Evolutionary conservation across 148 eudicot genomes (phyloP), one percentile per base, ranked within the genome.

Genomic region (Fagopyrum tataricum): DNA sequence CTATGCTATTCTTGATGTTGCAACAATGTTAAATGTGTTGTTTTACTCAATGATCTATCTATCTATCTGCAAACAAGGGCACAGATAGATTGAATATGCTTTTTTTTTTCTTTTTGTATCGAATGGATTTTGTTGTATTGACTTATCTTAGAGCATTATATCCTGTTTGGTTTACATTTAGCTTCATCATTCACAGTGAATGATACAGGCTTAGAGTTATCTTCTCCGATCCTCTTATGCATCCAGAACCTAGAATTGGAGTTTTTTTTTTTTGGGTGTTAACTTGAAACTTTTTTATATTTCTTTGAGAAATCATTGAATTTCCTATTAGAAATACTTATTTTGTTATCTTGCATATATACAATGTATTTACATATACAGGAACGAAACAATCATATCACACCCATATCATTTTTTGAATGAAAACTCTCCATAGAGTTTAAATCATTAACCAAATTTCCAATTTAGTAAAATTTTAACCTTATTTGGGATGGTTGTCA

Each of bases 401-500:
- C 55, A 49, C 18, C 52, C 52, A 47, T 4, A 49, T 18, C 23
- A 55, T 55, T 55, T 14, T 20, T 26, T 20, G 26, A 26, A 18
- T 55, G 61, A 18, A n/a, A 31, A 31, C 37, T 31, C 37, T 31
- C 37, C 31, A 26, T 26, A 26, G 31, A 26, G 31, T 26, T 26
- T 26, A 2, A 26, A 8, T 21, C 11, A 20, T 55, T 55, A 6
- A 5, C 61, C 62, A 52, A 17, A 21, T 52, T 17, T 7, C 7
- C 5, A 7, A 8, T 46, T 46, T 46, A 3, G 49, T 46, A 46
- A 46, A 10, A 2, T 3, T 49, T 14, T 31, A 23, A 58, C 42
- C 18, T 20, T 64, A 64, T 14, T 64, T 64, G 69, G 69, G 42
- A 64, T 59, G 66, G 66, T 59, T 13, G 39, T 14, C 69, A 15